Evolutionary conservation across 2,329 filamentous ascomycete genomes (phyloP).

Genomic region (Penicillium italicum): DNA sequence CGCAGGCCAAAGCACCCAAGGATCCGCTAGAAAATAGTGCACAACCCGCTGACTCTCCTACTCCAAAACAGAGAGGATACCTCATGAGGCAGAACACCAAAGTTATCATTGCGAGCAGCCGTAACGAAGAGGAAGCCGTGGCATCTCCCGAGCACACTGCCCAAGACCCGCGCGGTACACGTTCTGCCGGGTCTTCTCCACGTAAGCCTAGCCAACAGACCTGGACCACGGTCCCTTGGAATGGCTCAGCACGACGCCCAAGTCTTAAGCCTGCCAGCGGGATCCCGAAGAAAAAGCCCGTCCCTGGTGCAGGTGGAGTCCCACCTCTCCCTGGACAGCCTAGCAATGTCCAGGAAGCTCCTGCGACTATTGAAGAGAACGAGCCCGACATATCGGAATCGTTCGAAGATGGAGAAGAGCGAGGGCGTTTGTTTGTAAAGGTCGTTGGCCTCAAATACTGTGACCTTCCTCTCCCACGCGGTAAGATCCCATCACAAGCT

Average conservation of each 20-base stretch:
- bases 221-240: slow-evolving; percentile 98
- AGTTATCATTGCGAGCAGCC: slow-evolving; percentile 82
- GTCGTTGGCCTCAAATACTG: slow-evolving; percentile 98
- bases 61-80: slow-evolving; percentile 83
- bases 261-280: slow-evolving; percentile 58
- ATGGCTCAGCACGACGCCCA: slow-evolving; percentile 68
- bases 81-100: slow-evolving; percentile 99
- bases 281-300: slow-evolving; percentile 59
- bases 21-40: slow-evolving; percentile 22
- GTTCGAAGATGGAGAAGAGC: slow-evolving; percentile 75
- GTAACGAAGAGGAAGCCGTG: slow-evolving; percentile 56
- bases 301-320: slow-evolving; percentile 64
- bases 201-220: slow-evolving; percentile 81
- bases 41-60: slow-evolving; percentile 60
- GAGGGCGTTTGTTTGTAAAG: slow-evolving; percentile 92
- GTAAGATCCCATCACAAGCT: slow-evolving; percentile 52
- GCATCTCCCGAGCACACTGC: slow-evolving; percentile 26
- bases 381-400: slow-evolving; percentile 58
- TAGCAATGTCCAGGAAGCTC: slow-evolving; percentile 64
- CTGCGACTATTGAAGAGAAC: slow-evolving; percentile 67
- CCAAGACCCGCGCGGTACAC: slow-evolving; percentile 45
- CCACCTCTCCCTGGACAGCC: slow-evolving; percentile 85
- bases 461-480: slow-evolving; percentile 78
- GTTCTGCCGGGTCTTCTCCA: slow-evolving; percentile 66
- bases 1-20: slow-evolving; percentile 12